Conservation (phyloP, 2,329 filamentous ascomycete species). For the Trichoderma sp. region DNA sequence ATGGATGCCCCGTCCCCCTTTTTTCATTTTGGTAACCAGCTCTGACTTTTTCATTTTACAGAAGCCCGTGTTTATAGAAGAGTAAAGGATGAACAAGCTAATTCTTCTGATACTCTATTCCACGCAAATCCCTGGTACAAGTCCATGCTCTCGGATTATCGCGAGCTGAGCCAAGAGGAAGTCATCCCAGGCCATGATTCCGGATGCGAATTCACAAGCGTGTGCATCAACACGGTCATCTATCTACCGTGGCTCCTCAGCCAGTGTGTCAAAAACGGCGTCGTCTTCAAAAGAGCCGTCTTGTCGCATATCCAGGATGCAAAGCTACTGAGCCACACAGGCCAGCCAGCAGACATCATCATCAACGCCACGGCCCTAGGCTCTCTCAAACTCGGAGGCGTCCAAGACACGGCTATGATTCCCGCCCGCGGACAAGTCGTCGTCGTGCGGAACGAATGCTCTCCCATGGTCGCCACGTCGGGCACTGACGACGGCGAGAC, state of each 20-base stretch:
- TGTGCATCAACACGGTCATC: constrained; percentile 88
- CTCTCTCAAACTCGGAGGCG: constrained; percentile 75
- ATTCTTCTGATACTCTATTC: constrained; percentile 60
- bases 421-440: constrained; percentile 84
- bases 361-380: constrained; percentile 85
- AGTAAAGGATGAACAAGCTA: constrained; percentile 59
- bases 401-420: constrained; percentile 70
- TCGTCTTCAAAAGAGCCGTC: constrained; percentile 63
- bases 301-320: constrained; percentile 76
- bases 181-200: constrained; percentile 68
- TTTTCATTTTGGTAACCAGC: background rate
- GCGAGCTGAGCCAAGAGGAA: constrained; percentile 57
- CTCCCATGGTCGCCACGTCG: constrained; percentile 68
- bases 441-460: constrained; percentile 76
- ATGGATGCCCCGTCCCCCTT: constrained; percentile 9
- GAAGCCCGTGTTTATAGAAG: constrained; percentile 56
- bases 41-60: constrained; percentile 31
- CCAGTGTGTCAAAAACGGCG: constrained; percentile 74
- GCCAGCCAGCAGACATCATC: constrained; percentile 64
- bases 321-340: constrained; percentile 50
- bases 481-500: constrained; percentile 72
- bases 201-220: constrained; percentile 74
- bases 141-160: constrained; percentile 70
- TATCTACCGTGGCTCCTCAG: constrained; percentile 86
- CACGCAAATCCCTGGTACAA: constrained; percentile 73